phyloP scores from a whole-genome alignment of 2,329 filamentous ascomycete species.

The Colletotrichum siamense region DNA sequence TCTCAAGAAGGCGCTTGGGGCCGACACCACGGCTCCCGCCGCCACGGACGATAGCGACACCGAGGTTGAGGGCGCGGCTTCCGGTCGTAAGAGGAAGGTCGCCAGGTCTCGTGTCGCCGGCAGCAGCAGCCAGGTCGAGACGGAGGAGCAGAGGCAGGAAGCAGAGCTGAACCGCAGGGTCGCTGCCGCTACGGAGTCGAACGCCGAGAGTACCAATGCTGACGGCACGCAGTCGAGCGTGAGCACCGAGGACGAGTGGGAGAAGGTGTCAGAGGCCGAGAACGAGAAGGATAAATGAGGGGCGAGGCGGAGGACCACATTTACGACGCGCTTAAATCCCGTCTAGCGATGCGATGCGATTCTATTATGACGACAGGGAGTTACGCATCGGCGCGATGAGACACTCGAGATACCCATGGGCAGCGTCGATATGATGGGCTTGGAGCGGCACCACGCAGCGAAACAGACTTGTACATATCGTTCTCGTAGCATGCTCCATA shows the following conservation, averaged over 20 bases:
- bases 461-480: slow-evolving; percentile 10
- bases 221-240: slow-evolving; percentile 59
- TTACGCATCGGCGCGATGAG: not conserved
- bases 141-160: slow-evolving; percentile 35
- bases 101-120: slow-evolving; percentile 11
- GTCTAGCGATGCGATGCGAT: not conserved
- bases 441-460: not conserved
- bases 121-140: slow-evolving; percentile 50
- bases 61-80: slow-evolving; percentile 45
- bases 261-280: slow-evolving; percentile 84
- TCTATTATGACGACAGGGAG: not conserved
- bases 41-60: slow-evolving; percentile 53
- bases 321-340: not conserved
- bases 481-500: not conserved
- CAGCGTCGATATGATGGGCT: not conserved
- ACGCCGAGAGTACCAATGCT: slow-evolving; percentile 33
- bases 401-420: slow-evolving; percentile 21
- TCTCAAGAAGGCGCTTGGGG: slow-evolving; percentile 38
- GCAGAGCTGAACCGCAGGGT: slow-evolving; percentile 57
- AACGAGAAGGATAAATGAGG: slow-evolving; percentile 61
- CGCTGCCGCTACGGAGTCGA: slow-evolving; percentile 41
- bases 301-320: not conserved
- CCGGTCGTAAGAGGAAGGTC: not conserved
- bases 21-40: slow-evolving; percentile 34
- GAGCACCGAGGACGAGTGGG: slow-evolving; percentile 97